Base-by-base conservation (phyloP, 441 rosid species). In the Syzygium syzygioides region DNA sequence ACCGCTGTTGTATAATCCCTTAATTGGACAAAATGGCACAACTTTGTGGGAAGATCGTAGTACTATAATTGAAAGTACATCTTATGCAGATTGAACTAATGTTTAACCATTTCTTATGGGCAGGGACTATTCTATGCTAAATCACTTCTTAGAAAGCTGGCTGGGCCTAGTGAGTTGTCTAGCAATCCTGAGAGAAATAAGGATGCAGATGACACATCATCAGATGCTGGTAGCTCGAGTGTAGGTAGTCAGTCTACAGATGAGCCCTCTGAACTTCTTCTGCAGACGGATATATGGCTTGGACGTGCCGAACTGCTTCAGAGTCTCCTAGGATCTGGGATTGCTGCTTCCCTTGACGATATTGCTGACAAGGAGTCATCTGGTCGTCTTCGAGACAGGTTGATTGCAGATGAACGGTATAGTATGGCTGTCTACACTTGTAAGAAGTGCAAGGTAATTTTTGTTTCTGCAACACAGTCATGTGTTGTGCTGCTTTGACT, bases 391-490 rank as follows among this genome's bases (percentile, higher is more conserved):
- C 94, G 99, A 89, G 97, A 97, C 92, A 95, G 99, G 93, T 91
- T 98, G 92, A 95, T 96, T 93, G 94, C 94, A 87, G 98, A 96
- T 88, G 99, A 98, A 91, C 96, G 95, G 89, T 98, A 98, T 89
- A 97, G 99, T 92, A 97, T 98, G 99, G 99, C 99, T 55, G 99
- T 98, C 32, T 97, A 98, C 92, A 98, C 99, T 88, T 95, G 98
- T 98, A 96, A 86, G 93, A 98, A 98, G 96, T 98, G 99, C 90
- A 98, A 98, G 99, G 99, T 98, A 93, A 92, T 88, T 56, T n/a
- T 89, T 79, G 55, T 90, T 50, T 59, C 86, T 88, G 62, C 88
- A 88, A 86, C 88, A 85, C 32, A 76, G 83, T 76, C 83, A 76
- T 10, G 4, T 76, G 80, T 76, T 76, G n/a, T 76, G 83, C 83